Percentiles rank a stretch among this genome's conserved stretches.
phyloP scores from a whole-genome alignment of 2,329 filamentous ascomycete genomes.

The Colletotrichum paranaense region DNA sequence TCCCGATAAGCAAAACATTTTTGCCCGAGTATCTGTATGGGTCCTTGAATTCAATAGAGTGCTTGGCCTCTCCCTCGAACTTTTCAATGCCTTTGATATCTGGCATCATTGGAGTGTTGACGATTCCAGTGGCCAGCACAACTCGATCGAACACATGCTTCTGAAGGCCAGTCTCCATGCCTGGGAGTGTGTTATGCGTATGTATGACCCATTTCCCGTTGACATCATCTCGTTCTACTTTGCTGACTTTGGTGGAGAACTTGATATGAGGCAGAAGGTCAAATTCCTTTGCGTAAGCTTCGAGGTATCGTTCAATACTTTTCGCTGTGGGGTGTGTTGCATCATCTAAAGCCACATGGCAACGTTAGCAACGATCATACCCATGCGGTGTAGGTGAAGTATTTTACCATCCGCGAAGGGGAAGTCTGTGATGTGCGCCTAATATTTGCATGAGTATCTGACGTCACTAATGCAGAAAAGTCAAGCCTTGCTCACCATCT shows the following conservation, averaged over 20 bases:
- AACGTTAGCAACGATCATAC: background rate
- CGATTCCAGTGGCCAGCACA: slow-evolving; percentile 30
- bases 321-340: slow-evolving; percentile 39
- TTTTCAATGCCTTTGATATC: slow-evolving; percentile 33
- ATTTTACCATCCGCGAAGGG: slow-evolving; percentile 5
- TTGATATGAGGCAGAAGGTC: slow-evolving; percentile 46
- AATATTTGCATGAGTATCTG: background rate
- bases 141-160: slow-evolving; percentile 25
- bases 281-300: slow-evolving; percentile 53
- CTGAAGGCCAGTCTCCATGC: background rate
- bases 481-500: background rate
- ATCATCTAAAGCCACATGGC: slow-evolving; percentile 36
- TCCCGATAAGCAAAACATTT: slow-evolving; percentile 81
- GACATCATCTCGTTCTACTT: slow-evolving; percentile 23
- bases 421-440: slow-evolving; percentile 33
- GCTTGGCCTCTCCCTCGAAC: slow-evolving; percentile 34
- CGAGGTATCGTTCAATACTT: slow-evolving; percentile 49
- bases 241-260: slow-evolving; percentile 15
- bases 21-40: slow-evolving; percentile 27
- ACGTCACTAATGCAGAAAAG: too few relatives aligned
- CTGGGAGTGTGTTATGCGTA: background rate
- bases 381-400: background rate
- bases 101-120: slow-evolving; percentile 18
- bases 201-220: slow-evolving; percentile 9
- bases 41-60: slow-evolving; percentile 36